Conservation (phyloP, 768 basidiomycete species). For the Phanerochaete sordida region DNA sequence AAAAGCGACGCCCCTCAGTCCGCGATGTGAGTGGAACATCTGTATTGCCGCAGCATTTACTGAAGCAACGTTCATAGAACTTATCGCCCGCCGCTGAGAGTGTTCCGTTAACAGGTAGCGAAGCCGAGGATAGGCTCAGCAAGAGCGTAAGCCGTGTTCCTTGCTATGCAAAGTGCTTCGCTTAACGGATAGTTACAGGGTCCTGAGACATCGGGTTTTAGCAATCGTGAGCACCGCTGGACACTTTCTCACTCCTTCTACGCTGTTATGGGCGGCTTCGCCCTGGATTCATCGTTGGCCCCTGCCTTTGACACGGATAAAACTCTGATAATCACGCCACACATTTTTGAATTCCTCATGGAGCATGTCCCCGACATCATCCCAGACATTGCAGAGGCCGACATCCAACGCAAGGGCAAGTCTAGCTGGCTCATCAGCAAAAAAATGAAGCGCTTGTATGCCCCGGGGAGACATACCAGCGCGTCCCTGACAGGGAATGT, state of each 20-base stretch:
- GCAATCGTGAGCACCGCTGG: conserved; percentile 6
- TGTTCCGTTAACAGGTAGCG: too few species aligned
- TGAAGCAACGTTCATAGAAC: too few species aligned
- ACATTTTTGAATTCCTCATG: conserved; percentile 6
- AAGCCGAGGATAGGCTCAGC: too few species aligned
- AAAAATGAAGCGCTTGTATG: too few species aligned
- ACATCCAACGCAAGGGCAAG: conserved; percentile 31
- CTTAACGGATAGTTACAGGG: not conserved
- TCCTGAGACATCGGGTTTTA: too few species aligned
- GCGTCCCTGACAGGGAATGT: too few species aligned
- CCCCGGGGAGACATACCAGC: too few species aligned
- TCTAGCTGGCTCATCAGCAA: conserved; percentile 26
- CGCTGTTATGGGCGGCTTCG: conserved; percentile 27
- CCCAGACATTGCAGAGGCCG: conserved; percentile 11
- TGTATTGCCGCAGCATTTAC: too few species aligned
- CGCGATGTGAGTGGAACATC: too few species aligned
- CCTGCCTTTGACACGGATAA: not conserved
- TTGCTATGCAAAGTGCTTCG: too few species aligned
- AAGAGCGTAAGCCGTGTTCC: too few species aligned
- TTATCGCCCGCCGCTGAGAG: too few species aligned
- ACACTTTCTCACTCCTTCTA: conserved; percentile 24
- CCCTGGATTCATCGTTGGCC: not conserved
- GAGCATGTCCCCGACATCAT: conserved; percentile 8
- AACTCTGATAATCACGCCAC: not conserved
- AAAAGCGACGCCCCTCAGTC: not conserved